Evolutionary conservation across 1,284 basidiomycete species (phyloP).

Genomic region (Chondrostereum purpureum): DNA sequence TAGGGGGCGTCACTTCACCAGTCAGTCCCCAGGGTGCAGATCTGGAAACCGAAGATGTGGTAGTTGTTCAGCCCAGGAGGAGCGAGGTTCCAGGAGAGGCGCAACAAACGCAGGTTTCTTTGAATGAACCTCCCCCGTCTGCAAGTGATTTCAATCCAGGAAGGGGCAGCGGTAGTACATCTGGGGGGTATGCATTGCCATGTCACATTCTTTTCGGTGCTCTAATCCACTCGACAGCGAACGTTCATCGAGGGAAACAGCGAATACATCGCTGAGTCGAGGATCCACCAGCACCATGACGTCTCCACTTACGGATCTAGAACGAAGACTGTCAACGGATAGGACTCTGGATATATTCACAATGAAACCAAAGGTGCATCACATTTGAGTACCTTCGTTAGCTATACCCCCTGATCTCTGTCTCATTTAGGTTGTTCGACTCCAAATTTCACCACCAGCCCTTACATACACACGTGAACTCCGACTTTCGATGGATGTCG

Average conservation of each 20-base stretch:
- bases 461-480: slow-evolving; percentile 80
- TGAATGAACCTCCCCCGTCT: slow-evolving; percentile 19
- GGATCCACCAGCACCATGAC: slow-evolving; percentile 42
- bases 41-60: slow-evolving; percentile 40
- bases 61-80: slow-evolving; percentile 44
- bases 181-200: slow-evolving; percentile 44
- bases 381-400: no score
- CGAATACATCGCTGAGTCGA: slow-evolving; percentile 45
- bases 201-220: slow-evolving; percentile 6
- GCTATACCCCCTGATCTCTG: slow-evolving; percentile 12
- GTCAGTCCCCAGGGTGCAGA: slow-evolving; percentile 15
- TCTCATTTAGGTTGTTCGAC: slow-evolving; percentile 66
- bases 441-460: slow-evolving; percentile 83
- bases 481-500: slow-evolving; percentile 69
- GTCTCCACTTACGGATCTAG: slow-evolving; percentile 70
- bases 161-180: slow-evolving; percentile 40
- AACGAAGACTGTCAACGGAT: slow-evolving; percentile 73
- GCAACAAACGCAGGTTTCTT: no score
- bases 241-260: slow-evolving; percentile 54
- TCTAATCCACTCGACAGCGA: slow-evolving; percentile 29
- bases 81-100: slow-evolving; percentile 33
- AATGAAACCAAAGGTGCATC: slow-evolving; percentile 89
- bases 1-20: slow-evolving; percentile 26
- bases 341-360: slow-evolving; percentile 91
- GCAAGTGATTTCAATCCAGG: no score